Evolutionary conservation across 139 green algal species (phyloP).

Genomic region (Spirogloea muscicola): DNA sequence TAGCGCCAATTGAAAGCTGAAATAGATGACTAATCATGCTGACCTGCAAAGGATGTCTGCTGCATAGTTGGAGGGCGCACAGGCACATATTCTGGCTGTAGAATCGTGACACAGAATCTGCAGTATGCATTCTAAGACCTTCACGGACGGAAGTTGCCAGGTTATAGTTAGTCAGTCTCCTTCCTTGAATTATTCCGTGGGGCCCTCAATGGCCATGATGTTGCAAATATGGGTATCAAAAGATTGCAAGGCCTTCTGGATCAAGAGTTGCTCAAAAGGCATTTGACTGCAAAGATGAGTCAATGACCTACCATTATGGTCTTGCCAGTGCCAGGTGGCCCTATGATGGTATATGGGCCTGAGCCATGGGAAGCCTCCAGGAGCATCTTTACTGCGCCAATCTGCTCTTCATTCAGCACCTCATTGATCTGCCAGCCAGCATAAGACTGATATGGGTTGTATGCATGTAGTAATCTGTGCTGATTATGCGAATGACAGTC

Average conservation of each 20-base stretch:
- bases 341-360: conserved; percentile 46
- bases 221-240: background rate
- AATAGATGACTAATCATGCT: no score
- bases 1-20: no score
- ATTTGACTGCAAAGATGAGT: background rate
- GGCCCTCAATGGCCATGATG: no score
- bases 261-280: background rate
- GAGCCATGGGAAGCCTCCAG: conserved; percentile 9
- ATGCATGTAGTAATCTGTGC: no score
- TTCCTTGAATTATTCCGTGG: no score
- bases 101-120: conserved; percentile 2
- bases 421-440: conserved; percentile 28
- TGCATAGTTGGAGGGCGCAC: conserved; percentile 30
- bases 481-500: no score
- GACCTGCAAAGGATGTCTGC: conserved; percentile 31
- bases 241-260: background rate
- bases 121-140: conserved; percentile 6
- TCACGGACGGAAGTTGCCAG: no score
- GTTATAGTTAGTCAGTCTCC: no score
- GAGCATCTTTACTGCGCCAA: conserved; percentile 19
- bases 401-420: conserved; percentile 37
- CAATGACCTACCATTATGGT: conserved; percentile 40
- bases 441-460: no score
- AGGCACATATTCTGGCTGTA: conserved; percentile 16
- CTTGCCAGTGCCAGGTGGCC: conserved; percentile 49